Evolutionary conservation across 768 basidiomycete species (phyloP).

Genomic region (Russula emetica): DNA sequence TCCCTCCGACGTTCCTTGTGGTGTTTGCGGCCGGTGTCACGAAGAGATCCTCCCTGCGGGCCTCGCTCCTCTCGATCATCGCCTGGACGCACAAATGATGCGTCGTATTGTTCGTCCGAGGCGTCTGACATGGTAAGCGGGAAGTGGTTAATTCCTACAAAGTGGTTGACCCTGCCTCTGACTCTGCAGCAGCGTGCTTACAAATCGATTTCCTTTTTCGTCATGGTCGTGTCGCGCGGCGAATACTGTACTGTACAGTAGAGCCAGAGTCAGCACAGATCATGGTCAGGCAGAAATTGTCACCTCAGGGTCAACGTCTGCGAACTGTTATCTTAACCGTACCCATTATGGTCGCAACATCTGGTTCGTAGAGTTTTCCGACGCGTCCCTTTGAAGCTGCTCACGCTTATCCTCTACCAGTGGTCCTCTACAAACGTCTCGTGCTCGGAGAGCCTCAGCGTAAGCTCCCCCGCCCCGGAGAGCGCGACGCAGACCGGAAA

Average conservation of each 20-base stretch:
- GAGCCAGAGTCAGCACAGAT: neutral
- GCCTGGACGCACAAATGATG: slow-evolving; percentile 31
- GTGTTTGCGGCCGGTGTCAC: slow-evolving; percentile 32
- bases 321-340: slow-evolving; percentile 57
- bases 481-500: slow-evolving; percentile 27
- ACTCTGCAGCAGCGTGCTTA: no score
- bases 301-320: slow-evolving; percentile 44
- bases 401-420: slow-evolving; percentile 36
- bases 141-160: neutral
- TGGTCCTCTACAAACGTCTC: slow-evolving; percentile 62
- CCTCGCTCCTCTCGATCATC: slow-evolving; percentile 37
- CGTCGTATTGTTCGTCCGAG: slow-evolving; percentile 37
- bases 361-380: slow-evolving; percentile 43
- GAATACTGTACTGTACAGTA: no score
- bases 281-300: slow-evolving; percentile 34
- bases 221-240: neutral
- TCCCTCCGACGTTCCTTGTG: slow-evolving; percentile 39
- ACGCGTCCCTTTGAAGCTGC: slow-evolving; percentile 10
- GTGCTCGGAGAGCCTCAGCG: slow-evolving; percentile 49
- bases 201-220: neutral
- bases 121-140: slow-evolving; percentile 43
- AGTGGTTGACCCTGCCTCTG: neutral
- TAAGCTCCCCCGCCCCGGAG: slow-evolving; percentile 34
- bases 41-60: slow-evolving; percentile 35
- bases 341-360: slow-evolving; percentile 61